Percentiles rank a stretch among this genome's conserved stretches.
These are phyloP conservation scores for Trichoderma breve DNA, from an alignment of 2,329 filamentous ascomycete species.

Conservation along the genomic window DNA sequence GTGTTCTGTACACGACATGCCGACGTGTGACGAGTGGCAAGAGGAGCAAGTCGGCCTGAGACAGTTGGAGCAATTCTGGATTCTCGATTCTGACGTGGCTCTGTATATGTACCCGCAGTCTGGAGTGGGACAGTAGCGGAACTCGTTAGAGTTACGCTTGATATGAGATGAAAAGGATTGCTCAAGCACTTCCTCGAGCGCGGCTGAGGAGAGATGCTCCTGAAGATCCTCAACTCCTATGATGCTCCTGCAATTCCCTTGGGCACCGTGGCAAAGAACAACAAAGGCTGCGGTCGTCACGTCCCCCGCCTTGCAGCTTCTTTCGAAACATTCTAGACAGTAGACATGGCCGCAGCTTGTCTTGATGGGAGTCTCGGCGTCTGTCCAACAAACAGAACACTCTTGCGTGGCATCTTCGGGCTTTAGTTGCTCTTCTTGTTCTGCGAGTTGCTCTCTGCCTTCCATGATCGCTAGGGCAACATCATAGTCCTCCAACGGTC, in stretches of 20 bases:
- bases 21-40: constrained; percentile 37
- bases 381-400: constrained; percentile 38
- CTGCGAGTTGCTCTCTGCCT: neutral
- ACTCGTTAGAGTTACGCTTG: constrained; percentile 29
- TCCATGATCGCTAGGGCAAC: constrained; percentile 5
- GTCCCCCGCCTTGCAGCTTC: constrained; percentile 2
- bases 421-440: neutral
- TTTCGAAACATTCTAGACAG: constrained; percentile 42
- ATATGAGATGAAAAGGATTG: constrained; percentile 38
- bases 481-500: constrained; percentile 21
- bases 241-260: neutral
- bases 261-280: neutral
- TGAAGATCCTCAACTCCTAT: neutral
- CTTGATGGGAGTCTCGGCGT: constrained; percentile 35
- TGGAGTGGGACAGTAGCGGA: constrained; percentile 43
- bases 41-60: constrained; percentile 34
- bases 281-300: neutral
- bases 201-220: neutral
- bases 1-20: constrained; percentile 36
- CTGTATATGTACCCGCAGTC: constrained; percentile 46
- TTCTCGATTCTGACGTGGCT: constrained; percentile 2
- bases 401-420: constrained; percentile 37
- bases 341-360: constrained; percentile 42
- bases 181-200: constrained; percentile 30
- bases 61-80: constrained; percentile 37